Conservation (phyloP, 78 protist species). For the slime mould (Dictyostelium discoideum) region DNA sequence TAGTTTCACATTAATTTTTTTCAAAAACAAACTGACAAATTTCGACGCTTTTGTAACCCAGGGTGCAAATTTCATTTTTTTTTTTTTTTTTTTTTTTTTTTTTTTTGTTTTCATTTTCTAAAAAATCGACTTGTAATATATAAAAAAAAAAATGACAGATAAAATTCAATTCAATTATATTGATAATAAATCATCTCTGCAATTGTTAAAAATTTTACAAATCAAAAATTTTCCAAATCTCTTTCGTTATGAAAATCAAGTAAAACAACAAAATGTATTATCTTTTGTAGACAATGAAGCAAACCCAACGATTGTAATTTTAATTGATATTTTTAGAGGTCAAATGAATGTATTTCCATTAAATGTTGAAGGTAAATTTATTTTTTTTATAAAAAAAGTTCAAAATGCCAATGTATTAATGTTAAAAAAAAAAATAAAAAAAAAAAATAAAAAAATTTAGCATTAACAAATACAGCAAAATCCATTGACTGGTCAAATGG, state of each 20-base stretch:
- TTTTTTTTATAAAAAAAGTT: background rate
- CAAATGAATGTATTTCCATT: background rate
- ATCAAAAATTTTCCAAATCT: background rate
- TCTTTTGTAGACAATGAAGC: slow-evolving; percentile 10
- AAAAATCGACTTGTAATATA: background rate
- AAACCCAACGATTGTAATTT: slow-evolving; percentile 7
- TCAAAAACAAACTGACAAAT: too few species aligned
- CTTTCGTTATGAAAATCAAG: slow-evolving; percentile 5
- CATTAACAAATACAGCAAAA: background rate
- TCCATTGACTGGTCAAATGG: slow-evolving; percentile 22
- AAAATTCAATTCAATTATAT: background rate
- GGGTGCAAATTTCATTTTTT: too few species aligned
- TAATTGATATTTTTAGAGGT: slow-evolving; percentile 13
- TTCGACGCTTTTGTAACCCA: too few species aligned
- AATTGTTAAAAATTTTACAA: background rate
- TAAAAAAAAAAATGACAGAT: background rate
- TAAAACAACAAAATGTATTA: background rate
- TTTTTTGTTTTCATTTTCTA: too few species aligned
- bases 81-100: too few species aligned
- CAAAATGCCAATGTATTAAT: too few species aligned
- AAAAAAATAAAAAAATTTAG: background rate
- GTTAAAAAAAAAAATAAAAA: too few species aligned
- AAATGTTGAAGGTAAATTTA: background rate
- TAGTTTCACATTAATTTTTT: too few species aligned
- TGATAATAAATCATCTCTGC: background rate